These are phyloP conservation scores for Simmondsia chinensis DNA, from an alignment of 148 eudicot genomes.

Conservation along the genomic window DNA sequence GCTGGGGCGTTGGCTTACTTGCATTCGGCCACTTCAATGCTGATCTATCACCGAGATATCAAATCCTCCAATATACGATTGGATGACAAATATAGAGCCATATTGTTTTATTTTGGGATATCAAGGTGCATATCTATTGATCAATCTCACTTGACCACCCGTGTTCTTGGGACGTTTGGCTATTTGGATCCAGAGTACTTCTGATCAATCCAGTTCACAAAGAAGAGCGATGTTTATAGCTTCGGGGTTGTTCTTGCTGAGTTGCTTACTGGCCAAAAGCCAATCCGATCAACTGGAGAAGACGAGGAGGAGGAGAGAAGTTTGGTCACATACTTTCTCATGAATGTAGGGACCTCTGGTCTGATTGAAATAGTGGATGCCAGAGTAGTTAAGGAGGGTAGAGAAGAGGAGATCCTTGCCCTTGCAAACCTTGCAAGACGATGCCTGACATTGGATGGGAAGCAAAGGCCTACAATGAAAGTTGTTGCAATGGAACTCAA, in stretches of 20 bases:
- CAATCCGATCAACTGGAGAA: conserved; percentile 6
- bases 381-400: conserved; percentile 10
- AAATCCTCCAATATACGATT: conserved; percentile 22
- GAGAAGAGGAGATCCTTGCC: conserved; percentile 2
- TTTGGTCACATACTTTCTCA: conserved; percentile 13
- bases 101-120: conserved; percentile 14
- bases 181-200: conserved; percentile 30
- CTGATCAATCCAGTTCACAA: conserved; percentile 16
- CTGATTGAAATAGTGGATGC: conserved; percentile 9
- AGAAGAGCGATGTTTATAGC: conserved; percentile 24
- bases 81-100: conserved; percentile 14
- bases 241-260: conserved; percentile 26
- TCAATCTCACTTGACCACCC: conserved; percentile 18
- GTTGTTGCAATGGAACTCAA: conserved; percentile 18
- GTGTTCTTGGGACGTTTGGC: conserved; percentile 19
- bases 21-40: conserved; percentile 10
- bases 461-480: conserved; percentile 26
- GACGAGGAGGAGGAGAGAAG: conserved; percentile 19
- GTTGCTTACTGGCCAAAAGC: conserved; percentile 23
- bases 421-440: conserved; percentile 11
- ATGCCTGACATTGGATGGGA: conserved; percentile 20
- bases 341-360: conserved; percentile 4
- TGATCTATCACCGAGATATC: conserved; percentile 18
- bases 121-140: conserved; percentile 11
- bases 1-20: conserved; percentile 17